phyloP scores from a whole-genome alignment of 176 grass and related monocot genomes.

The Ananas comosus region DNA sequence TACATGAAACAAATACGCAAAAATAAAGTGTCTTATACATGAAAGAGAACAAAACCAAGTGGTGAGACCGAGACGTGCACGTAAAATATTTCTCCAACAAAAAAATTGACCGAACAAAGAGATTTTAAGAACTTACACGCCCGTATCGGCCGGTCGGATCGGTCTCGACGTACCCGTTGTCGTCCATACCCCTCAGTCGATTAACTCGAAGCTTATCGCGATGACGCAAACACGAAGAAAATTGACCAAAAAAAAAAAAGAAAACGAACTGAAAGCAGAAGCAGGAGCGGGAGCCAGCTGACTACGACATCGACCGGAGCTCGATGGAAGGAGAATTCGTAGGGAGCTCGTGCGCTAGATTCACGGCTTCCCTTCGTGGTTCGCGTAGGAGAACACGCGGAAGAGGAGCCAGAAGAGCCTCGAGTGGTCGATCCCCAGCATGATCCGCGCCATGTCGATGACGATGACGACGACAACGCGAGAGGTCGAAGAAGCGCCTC shows the following conservation, averaged over 20 bases:
- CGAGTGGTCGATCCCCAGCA: constrained; percentile 33
- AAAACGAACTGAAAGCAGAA: background rate
- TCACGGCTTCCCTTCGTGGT: constrained; percentile 23
- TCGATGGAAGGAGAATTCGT: background rate
- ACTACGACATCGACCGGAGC: too few relatives aligned
- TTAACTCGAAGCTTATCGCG: constrained; percentile 22
- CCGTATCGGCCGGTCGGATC: constrained; percentile 82
- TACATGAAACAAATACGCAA: too few relatives aligned
- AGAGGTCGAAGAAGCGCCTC: constrained; percentile 25
- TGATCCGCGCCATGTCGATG: constrained; percentile 39
- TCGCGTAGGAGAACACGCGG: constrained; percentile 27
- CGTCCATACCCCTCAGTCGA: background rate
- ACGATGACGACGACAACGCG: background rate
- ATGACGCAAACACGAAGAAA: background rate
- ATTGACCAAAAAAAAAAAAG: background rate
- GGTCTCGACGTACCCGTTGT: constrained; percentile 78
- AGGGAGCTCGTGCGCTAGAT: constrained; percentile 22
- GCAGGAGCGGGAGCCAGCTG: background rate
- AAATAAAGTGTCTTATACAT: too few relatives aligned
- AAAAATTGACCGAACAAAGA: background rate
- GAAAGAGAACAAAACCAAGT: too few relatives aligned
- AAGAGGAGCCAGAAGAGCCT: constrained; percentile 49
- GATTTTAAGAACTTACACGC: constrained; percentile 37
- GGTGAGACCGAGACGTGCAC: too few relatives aligned
- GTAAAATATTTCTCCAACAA: too few relatives aligned